Evolutionary conservation across 177 flowering plant genomes (phyloP).

Genomic region (Vitis hybrid): DNA sequence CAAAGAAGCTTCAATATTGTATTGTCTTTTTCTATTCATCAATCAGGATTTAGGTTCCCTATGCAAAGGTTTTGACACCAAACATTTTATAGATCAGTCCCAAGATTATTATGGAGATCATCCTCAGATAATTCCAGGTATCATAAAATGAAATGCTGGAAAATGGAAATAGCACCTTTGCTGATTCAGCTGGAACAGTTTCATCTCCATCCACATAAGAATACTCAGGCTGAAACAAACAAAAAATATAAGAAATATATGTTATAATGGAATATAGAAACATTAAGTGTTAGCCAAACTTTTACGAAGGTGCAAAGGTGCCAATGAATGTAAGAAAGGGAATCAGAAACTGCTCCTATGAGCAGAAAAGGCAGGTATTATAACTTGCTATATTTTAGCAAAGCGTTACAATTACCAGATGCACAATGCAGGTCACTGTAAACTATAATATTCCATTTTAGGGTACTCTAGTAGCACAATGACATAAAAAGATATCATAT

Average conservation of each 20-base stretch:
- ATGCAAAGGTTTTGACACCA: too few species aligned
- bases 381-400: too few species aligned
- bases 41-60: too few species aligned
- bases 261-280: background rate
- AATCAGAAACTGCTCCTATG: background rate
- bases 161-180: slow-evolving; percentile 40
- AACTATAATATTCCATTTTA: background rate
- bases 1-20: too few species aligned
- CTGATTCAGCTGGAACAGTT: slow-evolving; percentile 91
- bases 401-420: too few species aligned
- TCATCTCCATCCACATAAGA: slow-evolving; percentile 91
- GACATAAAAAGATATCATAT: slow-evolving; percentile 1
- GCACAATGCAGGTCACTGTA: background rate
- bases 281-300: too few species aligned
- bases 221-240: slow-evolving; percentile 67
- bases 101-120: background rate
- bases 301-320: too few species aligned
- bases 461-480: background rate
- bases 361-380: too few species aligned
- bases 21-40: too few species aligned
- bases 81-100: background rate
- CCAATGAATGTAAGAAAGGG: background rate
- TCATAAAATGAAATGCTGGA: background rate
- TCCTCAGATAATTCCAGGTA: background rate
- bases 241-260: background rate